phyloP scores from a whole-genome alignment of 257 asterid species.

The Nicotiana knightiana region DNA sequence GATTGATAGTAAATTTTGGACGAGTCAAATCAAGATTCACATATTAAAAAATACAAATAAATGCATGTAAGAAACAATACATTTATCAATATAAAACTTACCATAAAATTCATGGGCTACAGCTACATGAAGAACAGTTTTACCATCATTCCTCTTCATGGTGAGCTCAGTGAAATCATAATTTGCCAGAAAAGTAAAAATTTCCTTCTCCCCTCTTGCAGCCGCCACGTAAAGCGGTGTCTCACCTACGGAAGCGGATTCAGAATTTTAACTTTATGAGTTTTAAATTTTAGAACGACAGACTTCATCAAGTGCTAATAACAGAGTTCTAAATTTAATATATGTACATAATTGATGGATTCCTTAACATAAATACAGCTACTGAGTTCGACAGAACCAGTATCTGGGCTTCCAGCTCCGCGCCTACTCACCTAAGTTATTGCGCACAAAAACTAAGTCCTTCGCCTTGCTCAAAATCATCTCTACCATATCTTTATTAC shows the following conservation, averaged over 20 bases:
- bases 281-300: background rate
- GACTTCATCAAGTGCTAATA: too few relatives aligned
- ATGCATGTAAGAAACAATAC: background rate
- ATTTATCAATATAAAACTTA: background rate
- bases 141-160: conserved; percentile 6
- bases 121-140: background rate
- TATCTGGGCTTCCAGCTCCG: background rate
- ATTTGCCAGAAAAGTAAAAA: background rate
- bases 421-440: background rate
- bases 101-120: background rate
- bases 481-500: background rate
- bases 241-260: background rate
- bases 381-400: background rate
- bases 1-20: background rate
- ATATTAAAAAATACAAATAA: background rate
- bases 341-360: background rate
- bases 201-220: background rate
- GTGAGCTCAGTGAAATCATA: background rate
- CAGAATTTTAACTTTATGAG: background rate
- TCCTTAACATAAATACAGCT: background rate
- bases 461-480: background rate
- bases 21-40: background rate
- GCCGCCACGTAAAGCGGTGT: conserved; percentile 14
- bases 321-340: too few relatives aligned
- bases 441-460: background rate